A percentile compares a stretch with the other conserved stretches of the same genome.
These are phyloP conservation scores for Microascus cirrosus DNA, from an alignment of 2,329 filamentous ascomycete species.

Conservation along the genomic window DNA sequence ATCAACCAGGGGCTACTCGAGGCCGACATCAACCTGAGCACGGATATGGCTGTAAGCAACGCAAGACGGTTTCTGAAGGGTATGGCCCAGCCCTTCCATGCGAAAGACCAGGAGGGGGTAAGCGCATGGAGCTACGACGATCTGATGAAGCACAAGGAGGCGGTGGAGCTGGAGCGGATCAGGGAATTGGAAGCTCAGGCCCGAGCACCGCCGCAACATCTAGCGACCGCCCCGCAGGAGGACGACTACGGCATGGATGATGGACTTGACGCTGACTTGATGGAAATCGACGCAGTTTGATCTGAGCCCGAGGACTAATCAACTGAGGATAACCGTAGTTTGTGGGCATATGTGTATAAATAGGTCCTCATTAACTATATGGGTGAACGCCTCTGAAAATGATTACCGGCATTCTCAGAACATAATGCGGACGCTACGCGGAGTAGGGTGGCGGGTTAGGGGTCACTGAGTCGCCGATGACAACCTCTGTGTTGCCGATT, in stretches of 20 bases:
- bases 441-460: no score
- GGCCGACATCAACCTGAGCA: conserved; percentile 79
- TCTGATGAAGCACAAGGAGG: conserved; percentile 66
- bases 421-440: background rate
- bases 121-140: conserved; percentile 84
- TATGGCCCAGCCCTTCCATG: conserved; percentile 84
- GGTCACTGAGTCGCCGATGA: background rate
- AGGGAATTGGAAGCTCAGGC: conserved; percentile 42
- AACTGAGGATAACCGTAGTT: background rate
- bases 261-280: conserved; percentile 40
- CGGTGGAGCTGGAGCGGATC: conserved; percentile 58
- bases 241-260: conserved; percentile 40
- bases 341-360: background rate
- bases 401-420: background rate
- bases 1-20: conserved; percentile 82
- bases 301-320: background rate
- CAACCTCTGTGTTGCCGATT: conserved; percentile 27
- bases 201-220: conserved; percentile 18
- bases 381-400: background rate
- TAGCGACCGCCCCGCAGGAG: conserved; percentile 17
- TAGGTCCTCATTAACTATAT: background rate
- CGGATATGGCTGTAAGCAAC: conserved; percentile 84
- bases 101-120: conserved; percentile 79
- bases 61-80: conserved; percentile 81
- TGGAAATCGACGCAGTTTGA: conserved; percentile 29